A percentile compares a stretch with the other conserved stretches of the same genome.
These are phyloP conservation scores for Pseudisothecium myosuroides DNA, from an alignment of 225 moss, liverwort and hornwort species.

Conservation along the genomic window DNA sequence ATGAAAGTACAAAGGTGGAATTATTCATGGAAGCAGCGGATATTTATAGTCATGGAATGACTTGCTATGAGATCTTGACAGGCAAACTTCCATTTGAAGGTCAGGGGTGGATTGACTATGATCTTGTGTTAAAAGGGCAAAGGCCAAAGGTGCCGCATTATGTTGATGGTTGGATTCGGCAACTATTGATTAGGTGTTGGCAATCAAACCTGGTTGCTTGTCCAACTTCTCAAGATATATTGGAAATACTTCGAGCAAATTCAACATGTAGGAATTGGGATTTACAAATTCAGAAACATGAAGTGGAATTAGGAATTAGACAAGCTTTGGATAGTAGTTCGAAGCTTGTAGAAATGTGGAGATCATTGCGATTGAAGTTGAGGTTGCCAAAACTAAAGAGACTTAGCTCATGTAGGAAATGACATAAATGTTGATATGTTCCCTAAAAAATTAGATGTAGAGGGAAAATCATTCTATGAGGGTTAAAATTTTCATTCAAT, in stretches of 20 bases:
- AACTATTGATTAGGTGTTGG: not conserved
- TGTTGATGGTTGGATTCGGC: not conserved
- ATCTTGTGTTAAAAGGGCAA: not conserved
- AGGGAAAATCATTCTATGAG: too few species aligned
- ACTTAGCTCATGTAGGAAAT: not conserved
- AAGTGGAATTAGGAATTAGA: rapidly evolving
- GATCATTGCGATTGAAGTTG: not conserved
- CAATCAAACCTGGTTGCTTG: rapidly evolving
- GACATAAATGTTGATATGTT: not conserved
- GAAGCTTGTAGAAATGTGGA: not conserved
- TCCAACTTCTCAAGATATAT: not conserved
- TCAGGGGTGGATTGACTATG: rapidly evolving
- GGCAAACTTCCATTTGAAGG: not conserved
- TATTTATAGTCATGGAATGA: not conserved
- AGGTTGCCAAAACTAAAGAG: too few species aligned
- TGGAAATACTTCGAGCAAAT: not conserved
- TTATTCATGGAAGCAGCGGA: not conserved
- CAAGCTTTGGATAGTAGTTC: not conserved
- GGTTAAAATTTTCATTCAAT: rapidly evolving
- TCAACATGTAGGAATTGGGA: not conserved
- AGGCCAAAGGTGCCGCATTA: not conserved
- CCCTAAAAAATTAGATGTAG: not conserved
- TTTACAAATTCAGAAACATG: rapidly evolving
- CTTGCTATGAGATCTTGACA: not conserved
- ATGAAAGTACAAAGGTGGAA: rapidly evolving